Base-by-base conservation (phyloP, 2,329 filamentous ascomycete genomes). In the Penicillium palitans region DNA sequence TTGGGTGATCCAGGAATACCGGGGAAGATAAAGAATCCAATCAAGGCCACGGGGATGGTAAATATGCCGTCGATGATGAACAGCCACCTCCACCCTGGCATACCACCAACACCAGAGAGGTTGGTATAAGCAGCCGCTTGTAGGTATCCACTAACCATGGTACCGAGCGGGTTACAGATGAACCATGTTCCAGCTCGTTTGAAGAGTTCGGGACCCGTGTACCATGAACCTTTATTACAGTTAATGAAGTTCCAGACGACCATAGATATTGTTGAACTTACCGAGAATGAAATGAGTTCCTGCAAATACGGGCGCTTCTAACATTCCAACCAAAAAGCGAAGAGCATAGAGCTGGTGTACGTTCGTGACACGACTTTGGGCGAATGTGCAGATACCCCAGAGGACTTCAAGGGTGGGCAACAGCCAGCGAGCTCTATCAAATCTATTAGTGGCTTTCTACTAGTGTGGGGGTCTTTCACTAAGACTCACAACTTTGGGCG, bases 31-130 rank as follows among this genome's bases (percentile, higher is more conserved):
- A 84, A 68, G 65, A 79, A 86, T 0, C 83, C 83, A 6, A 81
- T 77, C 1, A 85, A 56, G 2, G 81, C 81, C 15, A 86, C 79
- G 0, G 83, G 83, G 3, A 86, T 74, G 2, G 81, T 83, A 62
- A 85, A 84, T 40, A 84, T 72, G 0, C 81, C 81, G 63, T 86
- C 83, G 42, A 85, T 81, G 40, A 87, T 81, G 56, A 86, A 87
- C 0, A 86, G 73, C 83, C 80, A 83, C 59, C 80, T 73, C 81
- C 80, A 84, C 0, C 82, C 83, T 0, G 78, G 71, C 66, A 80
- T 78, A 0, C 82, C 83, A 12, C 68, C 68, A 0, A 79, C 71
- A 0, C 82, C 82, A 19, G 81, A 80, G 0, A 85, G 73, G 29
- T 80, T 80, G 21, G 78, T 79, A 66, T 84, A 83, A 0, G 80